A percentile compares a stretch with the other conserved stretches of the same genome.
Evolutionary conservation across 129 eudicot species (phyloP).

Genomic region (Centella asiatica): DNA sequence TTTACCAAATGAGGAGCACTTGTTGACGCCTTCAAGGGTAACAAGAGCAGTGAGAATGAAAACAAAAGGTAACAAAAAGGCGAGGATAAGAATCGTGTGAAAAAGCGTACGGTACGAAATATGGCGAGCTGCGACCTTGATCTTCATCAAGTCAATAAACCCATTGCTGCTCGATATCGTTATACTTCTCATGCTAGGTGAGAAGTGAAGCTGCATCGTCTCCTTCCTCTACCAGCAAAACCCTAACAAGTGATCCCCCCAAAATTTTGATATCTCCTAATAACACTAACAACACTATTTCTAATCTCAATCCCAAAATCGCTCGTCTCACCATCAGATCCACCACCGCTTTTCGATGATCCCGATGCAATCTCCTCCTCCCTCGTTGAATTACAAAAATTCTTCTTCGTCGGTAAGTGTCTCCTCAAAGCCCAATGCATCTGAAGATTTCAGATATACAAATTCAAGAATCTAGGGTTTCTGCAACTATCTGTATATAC

Average conservation of each 20-base stretch:
- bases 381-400: not conserved
- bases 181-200: slow-evolving; percentile 99
- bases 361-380: slow-evolving; percentile 12
- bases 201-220: slow-evolving; percentile 98
- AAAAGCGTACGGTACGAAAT: slow-evolving; percentile 83
- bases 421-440: slow-evolving; percentile 14
- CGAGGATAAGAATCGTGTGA: slow-evolving; percentile 73
- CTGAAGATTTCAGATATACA: not conserved
- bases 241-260: slow-evolving; percentile 22
- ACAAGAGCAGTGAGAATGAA: slow-evolving; percentile 95
- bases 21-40: slow-evolving; percentile 99
- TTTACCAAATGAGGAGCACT: slow-evolving; percentile 88
- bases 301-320: not conserved
- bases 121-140: slow-evolving; percentile 95
- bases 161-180: slow-evolving; percentile 78
- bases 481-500: not conserved
- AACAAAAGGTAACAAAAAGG: slow-evolving; percentile 85
- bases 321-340: slow-evolving; percentile 40
- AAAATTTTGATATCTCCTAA: not conserved
- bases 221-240: slow-evolving; percentile 9
- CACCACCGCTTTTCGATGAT: slow-evolving; percentile 17
- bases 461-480: slow-evolving; percentile 23
- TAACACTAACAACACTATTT: not conserved
- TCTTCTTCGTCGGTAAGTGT: not conserved
- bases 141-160: slow-evolving; percentile 94